Evolutionary conservation across 2,329 filamentous ascomycete species (phyloP), one percentile per base, ranked within the genome.

Genomic region (Epichloe glyceriae): DNA sequence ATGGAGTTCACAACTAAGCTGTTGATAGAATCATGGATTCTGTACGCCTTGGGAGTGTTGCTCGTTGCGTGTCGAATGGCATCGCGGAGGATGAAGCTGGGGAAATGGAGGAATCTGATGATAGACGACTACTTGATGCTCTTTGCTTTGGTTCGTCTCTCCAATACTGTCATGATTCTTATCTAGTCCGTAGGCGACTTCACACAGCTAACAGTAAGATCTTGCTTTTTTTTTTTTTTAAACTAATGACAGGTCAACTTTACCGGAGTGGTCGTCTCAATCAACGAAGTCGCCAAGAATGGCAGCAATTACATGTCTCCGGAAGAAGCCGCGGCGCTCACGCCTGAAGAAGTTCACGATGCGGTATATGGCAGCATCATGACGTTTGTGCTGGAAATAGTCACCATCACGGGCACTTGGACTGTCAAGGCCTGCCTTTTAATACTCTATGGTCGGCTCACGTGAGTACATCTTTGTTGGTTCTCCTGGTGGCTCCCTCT

Each of bases 41-140:
- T 64, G 6, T 64, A 60, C 54, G 54, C 49, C 2, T 26, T 60
- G 41, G 62, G 62, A 5, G 54, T 64, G 5, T 34, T 57, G 4
- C 45, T 62, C 3, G 62, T 64, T 11, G 51, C 20, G 3, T 58
- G 57, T 17, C 59, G 62, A 4, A 37, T 64, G 55, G 45, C 60
- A 37, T 64, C 67, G 7, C 58, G 66, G 14, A 61, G 64, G 1
- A 58, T 69, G 17, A 64, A 63, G 47, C 57, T 79, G 33, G 69
- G 73, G 15, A 70, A 72, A 39, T 63, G 71, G 56, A 67, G 63
- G 41, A 66, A 66, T 6, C 70, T 79, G n/a, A 73, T 76, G 56
- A 57, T 72, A 26, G 79, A 82, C 56, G 79, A 82, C 58, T 79
- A 72, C 57, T 64, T 78, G 22, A 81, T 81, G 76, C 41, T 74